Evolutionary conservation across 768 basidiomycete species (phyloP), one percentile per base, ranked within the genome.

Genomic region (Imleria badia): DNA sequence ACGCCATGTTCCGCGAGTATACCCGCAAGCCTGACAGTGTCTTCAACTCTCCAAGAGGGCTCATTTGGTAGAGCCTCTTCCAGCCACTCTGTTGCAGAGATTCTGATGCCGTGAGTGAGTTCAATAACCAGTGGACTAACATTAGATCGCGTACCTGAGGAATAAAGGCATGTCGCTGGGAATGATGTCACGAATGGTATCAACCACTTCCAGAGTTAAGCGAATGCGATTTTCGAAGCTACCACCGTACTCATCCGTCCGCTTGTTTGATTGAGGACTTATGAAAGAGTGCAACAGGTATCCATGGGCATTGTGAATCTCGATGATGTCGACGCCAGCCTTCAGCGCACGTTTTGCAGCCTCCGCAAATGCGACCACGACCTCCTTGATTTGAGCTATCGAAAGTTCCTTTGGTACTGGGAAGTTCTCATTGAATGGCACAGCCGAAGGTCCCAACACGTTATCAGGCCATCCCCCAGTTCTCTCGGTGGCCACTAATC

Each of bases 71-170:
- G 69, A 5, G 75, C 72, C 52, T 81, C 76, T 59, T 85, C 83
- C 9, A 88, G 72, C 85, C 89, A 89, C 54, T 92, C 91, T 0
- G 83, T 85, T 1, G 82, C 91, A 39, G 85, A 86, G 22, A 92
- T 70, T 20, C 84, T 26, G 53, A 38, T 38, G 14, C 19, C 19
- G 43, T 55, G n/a, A 47, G 42, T 50, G n/a, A 47, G 42, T 50
- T 6, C 22, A 14, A 23, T 31, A 9, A 33, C 15, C 10, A 17
- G 8, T 13, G 36, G 5, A 45, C 34, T 43, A 3, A 34, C 3
- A 59, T 33, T 15, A 34, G 12, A 40, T 22, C n/a, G 3, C 73
- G 26, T 59, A 83, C 84, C 91, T 78, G 51, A 87, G 74, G 71
- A 92, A 90, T 17, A 94, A 71, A 1, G 92, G 89, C 76, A 83